phyloP scores from a whole-genome alignment of 306 rosid species.

The Trifolium pratense region DNA sequence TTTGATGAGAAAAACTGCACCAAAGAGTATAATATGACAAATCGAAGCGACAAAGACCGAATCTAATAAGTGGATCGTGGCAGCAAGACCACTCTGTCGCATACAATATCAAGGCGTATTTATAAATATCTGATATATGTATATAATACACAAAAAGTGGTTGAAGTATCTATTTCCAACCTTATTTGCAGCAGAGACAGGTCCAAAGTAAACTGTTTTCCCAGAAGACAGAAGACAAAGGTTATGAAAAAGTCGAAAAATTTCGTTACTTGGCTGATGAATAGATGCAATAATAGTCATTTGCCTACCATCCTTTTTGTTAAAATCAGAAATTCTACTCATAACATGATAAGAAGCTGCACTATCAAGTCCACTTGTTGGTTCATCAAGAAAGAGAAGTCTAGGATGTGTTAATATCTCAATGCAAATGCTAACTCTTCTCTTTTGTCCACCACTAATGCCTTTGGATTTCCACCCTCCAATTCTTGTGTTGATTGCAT shows the following conservation, averaged over 20 bases:
- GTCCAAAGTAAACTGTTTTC: slow-evolving; percentile 1
- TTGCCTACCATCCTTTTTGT: not conserved
- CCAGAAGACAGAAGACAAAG: slow-evolving; percentile 14
- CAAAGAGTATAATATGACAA: not conserved
- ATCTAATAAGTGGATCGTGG: too few species aligned
- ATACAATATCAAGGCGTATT: too few species aligned
- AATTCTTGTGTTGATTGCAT: not conserved
- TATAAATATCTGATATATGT: too few species aligned
- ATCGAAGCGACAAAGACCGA: too few species aligned
- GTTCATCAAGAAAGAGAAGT: slow-evolving; percentile 69
- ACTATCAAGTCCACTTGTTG: slow-evolving; percentile 66
- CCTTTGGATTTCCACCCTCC: not conserved
- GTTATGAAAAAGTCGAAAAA: slow-evolving; percentile 1
- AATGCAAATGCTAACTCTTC: slow-evolving; percentile 46
- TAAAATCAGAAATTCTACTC: not conserved
- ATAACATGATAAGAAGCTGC: slow-evolving; percentile 16
- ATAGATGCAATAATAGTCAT: not conserved
- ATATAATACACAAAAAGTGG: too few species aligned
- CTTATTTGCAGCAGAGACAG: not conserved
- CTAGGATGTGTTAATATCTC: slow-evolving; percentile 58
- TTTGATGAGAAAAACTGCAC: not conserved
- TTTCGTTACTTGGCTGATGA: not conserved
- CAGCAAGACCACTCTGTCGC: too few species aligned
- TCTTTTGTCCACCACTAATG: not conserved
- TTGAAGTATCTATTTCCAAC: not conserved